Evolutionary conservation across 148 eudicot species (phyloP).

Genomic region (Hydrangea macrophylla): DNA sequence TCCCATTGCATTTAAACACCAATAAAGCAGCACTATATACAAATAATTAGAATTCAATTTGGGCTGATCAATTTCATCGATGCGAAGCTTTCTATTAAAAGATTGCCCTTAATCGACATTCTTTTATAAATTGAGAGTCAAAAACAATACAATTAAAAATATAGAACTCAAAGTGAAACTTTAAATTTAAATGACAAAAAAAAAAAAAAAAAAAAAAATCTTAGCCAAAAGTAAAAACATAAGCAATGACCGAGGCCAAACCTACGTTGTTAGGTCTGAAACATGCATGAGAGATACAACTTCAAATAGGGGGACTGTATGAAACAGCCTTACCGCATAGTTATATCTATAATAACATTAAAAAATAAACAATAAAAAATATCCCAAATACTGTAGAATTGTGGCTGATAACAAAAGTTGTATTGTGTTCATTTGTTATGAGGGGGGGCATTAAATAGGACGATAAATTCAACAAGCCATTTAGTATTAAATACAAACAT

Average conservation of each 20-base stretch:
- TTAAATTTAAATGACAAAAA: background rate
- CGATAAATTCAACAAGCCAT: constrained; percentile 4
- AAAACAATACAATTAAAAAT: no score
- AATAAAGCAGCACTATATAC: no score
- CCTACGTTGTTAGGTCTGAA: background rate
- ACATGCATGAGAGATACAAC: background rate
- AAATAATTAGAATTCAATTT: no score
- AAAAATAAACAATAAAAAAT: background rate
- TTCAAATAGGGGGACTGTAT: constrained; percentile 7
- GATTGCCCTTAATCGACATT: no score
- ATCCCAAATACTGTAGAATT: constrained; percentile 6
- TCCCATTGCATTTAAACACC: background rate
- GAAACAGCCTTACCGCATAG: no score
- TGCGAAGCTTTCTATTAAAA: no score
- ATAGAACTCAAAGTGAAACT: no score
- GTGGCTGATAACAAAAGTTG: constrained; percentile 11
- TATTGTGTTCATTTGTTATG: constrained; percentile 9
- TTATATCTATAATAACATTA: no score
- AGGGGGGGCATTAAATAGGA: constrained; percentile 10
- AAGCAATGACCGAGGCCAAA: background rate
- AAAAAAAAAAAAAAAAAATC: background rate
- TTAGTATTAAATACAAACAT: constrained; percentile 17
- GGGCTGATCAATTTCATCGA: no score
- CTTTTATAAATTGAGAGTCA: no score
- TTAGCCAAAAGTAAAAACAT: background rate